A percentile compares a stretch with the other conserved stretches of the same genome.
Conservation (phyloP, 805 yeast species). For the Candida ortonii region DNA sequence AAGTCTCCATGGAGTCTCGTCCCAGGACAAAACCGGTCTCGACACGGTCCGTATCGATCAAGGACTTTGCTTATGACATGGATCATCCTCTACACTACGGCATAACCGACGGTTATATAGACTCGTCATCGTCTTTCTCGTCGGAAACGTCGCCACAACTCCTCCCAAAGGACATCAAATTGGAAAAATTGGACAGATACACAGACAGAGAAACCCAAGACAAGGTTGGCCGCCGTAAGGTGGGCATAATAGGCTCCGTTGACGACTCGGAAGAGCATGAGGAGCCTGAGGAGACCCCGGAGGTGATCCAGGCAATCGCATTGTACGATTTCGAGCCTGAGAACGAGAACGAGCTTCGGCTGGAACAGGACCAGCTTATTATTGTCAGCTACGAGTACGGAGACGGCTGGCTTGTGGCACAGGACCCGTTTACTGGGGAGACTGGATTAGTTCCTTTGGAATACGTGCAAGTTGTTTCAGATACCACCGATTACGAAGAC, state of each 20-base stretch:
- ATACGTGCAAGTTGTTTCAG: conserved; percentile 59
- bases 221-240: too few relatives aligned
- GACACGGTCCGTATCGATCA: conserved; percentile 43
- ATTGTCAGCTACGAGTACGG: conserved; percentile 91
- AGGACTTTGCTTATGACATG: conserved; percentile 79
- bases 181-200: too few relatives aligned
- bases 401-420: conserved; percentile 98
- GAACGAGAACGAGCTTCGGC: conserved; percentile 84
- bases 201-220: too few relatives aligned
- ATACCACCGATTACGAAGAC: conserved; percentile 9
- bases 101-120: conserved; percentile 21
- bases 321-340: conserved; percentile 88
- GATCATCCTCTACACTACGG: conserved; percentile 74
- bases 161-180: background rate
- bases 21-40: background rate
- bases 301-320: conserved; percentile 61
- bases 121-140: conserved; percentile 3
- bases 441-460: conserved; percentile 96
- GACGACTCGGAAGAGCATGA: conserved; percentile 4
- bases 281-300: conserved; percentile 15
- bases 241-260: background rate
- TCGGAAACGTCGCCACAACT: conserved; percentile 1
- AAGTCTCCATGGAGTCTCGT: too few relatives aligned
- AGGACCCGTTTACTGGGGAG: conserved; percentile 68
- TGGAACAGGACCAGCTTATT: conserved; percentile 77